Evolutionary conservation across 2,329 filamentous ascomycete species (phyloP), one percentile per base, ranked within the genome.

Genomic region (Diaporthe ampelina): DNA sequence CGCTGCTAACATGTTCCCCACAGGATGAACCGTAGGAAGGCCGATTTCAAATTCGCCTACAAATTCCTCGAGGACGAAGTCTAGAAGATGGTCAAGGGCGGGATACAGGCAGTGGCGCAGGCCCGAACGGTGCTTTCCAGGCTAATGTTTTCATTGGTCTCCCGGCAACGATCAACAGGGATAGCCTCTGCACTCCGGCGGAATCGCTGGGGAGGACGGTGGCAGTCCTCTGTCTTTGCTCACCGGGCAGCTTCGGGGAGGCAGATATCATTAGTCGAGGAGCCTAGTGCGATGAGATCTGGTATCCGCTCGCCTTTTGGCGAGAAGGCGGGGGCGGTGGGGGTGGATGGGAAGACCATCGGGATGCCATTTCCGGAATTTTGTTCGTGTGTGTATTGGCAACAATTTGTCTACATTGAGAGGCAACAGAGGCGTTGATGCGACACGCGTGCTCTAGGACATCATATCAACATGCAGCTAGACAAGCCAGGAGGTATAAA

Each of bases 1-100:
- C 37, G 21, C 26, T 10, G 45, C 73, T 67, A 24, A 74, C 69
- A 24, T 19, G 43, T 56, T n/a, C 24, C 21, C 24, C 75, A 52
- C 81, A 98, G 96, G 96, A 98, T 98, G 96, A 98, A 98, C 84
- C 94, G 96, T 78, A 89, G 96, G 82, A 98, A 98, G 88, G 95
- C 95, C 73, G 96, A 98, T 83, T 98, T 98, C 88, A 97, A 97
- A 86, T 98, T 98, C 85, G 94, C 94, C 75, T 98, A 98, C 88
- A 97, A 97, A 85, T 98, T 97, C 85, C 90, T 98, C 78, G 96
- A 98, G 84, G 96, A 98, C 82, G 96, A 98, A 84, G 90, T 98
- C 80, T 93, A 81, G 86, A 74, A 40, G 45, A 45, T 32, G 40
- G 29, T 43, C n/a, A 5, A 21, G 63, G 35, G 21, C 24, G 15